phyloP scores from a whole-genome alignment of 2,329 filamentous ascomycete genomes.

The Calonectria leucothoes region DNA sequence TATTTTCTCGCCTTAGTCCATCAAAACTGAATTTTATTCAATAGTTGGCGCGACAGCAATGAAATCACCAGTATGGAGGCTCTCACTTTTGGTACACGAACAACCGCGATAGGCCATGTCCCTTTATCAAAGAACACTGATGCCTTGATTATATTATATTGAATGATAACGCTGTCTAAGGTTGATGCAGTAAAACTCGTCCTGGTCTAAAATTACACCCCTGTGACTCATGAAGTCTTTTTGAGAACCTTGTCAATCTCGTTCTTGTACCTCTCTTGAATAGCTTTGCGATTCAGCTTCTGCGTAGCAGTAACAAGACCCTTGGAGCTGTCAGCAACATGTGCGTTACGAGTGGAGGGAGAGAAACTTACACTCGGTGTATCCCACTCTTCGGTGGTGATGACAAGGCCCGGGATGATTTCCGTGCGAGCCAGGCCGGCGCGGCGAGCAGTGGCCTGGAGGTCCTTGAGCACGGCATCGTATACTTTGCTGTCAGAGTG shows the following conservation, averaged over 20 bases:
- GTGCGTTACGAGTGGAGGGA: constrained; percentile 32
- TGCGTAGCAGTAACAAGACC: constrained; percentile 70
- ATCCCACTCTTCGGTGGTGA: constrained; percentile 89
- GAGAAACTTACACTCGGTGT: constrained; percentile 77
- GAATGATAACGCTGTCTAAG: background rate
- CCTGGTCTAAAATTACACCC: background rate
- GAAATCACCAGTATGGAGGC: background rate
- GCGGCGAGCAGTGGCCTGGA: constrained; percentile 72
- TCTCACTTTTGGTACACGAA: background rate
- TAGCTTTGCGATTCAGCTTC: constrained; percentile 65
- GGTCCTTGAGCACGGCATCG: constrained; percentile 69
- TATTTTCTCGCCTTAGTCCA: too few species aligned
- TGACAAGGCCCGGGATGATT: constrained; percentile 78
- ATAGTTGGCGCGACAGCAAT: too few species aligned
- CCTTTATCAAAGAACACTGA: background rate
- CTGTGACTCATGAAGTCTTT: constrained; percentile 14
- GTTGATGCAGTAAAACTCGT: background rate
- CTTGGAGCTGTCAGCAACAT: constrained; percentile 47
- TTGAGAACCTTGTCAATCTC: constrained; percentile 57
- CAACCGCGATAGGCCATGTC: background rate
- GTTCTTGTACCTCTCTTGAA: constrained; percentile 59
- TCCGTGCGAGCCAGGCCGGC: constrained; percentile 78
- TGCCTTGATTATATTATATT: background rate
- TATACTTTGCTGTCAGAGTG: constrained; percentile 74
- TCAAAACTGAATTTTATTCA: too few species aligned